Evolutionary conservation across 768 basidiomycete genomes (phyloP), one percentile per base, ranked within the genome.

Genomic region (Clavulina sp.): DNA sequence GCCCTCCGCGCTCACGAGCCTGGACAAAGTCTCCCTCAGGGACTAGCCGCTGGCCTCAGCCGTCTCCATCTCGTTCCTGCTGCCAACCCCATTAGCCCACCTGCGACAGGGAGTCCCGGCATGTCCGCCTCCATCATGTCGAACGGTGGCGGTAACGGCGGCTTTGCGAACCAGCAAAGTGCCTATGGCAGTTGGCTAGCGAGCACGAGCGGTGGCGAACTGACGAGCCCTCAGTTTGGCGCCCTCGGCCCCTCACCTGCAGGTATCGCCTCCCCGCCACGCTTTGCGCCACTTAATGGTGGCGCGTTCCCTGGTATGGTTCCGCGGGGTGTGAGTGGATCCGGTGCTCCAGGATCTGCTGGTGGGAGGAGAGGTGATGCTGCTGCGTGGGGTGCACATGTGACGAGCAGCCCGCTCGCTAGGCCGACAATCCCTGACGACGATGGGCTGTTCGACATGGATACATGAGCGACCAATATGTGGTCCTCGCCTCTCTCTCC

Each of bases 21-120:
- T 0, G 89, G 89, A 1, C 86, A 91, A 65, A 82, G 79, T 64
- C 70, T 93, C 9, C 89, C 92, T 1, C 88, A 92, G 52, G 91
- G 91, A 31, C 74, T 96, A 28, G 91, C 89, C 0, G 86, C 86
- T 0, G 91, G 89, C 0, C 80, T 89, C 61, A 89, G 85, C 28
- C 73, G 89, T 53, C 81, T 96, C 52, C 91, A 96, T 48, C 44
- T 56, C 47, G 48, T 56, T 24, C 55, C 55, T 1, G 55, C 55
- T 28, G 40, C 53, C 18, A 32, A 29, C 18, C 44, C 33, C 16
- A 54, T 54, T 16, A 55, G 54, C 33, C 52, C 52, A 1, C 31
- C 49, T 18, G 21, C 21, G 36, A 38, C 36, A 13, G 43, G 43
- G 9, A 46, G 43, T 28, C n/a, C n/a, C n/a, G n/a, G n/a, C n/a